Percentiles rank a stretch among this genome's conserved stretches.
phyloP scores from a whole-genome alignment of 1,139 yeast genomes.

The Yamadazyma spencermartinsiae region DNA sequence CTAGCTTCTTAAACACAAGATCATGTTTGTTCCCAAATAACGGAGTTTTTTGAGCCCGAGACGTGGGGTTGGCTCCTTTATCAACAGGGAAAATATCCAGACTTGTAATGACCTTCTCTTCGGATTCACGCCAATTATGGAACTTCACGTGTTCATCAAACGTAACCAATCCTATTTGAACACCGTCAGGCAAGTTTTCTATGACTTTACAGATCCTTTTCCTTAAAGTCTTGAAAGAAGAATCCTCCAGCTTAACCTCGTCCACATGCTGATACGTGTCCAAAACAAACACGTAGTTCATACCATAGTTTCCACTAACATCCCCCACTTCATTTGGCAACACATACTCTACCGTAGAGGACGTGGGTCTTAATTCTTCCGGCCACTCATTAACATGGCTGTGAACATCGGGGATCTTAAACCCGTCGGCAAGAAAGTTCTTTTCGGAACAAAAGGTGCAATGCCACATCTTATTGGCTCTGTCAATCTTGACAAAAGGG shows the following conservation, averaged over 20 bases:
- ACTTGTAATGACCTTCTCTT: constrained; percentile 6
- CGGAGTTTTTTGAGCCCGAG: background rate
- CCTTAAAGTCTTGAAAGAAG: constrained; percentile 22
- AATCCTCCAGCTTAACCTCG: constrained; percentile 14
- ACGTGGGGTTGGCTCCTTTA: background rate
- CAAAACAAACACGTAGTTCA: constrained; percentile 23
- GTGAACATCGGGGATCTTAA: constrained; percentile 18
- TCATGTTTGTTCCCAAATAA: constrained; percentile 9
- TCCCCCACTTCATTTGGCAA: constrained; percentile 26
- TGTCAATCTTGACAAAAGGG: constrained; percentile 31
- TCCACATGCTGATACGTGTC: constrained; percentile 35
- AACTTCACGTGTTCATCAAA: constrained; percentile 30
- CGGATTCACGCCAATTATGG: constrained; percentile 17
- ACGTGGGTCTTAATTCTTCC: constrained; percentile 23
- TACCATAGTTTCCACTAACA: constrained; percentile 1
- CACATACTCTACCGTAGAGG: constrained; percentile 28
- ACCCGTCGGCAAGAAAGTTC: constrained; percentile 23
- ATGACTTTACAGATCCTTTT: constrained; percentile 19
- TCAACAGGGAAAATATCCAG: constrained; percentile 6
- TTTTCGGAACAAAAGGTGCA: constrained; percentile 39
- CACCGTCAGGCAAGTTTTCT: constrained; percentile 21
- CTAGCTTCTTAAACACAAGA: background rate
- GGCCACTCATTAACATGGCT: constrained; percentile 26
- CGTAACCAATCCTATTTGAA: constrained; percentile 28
- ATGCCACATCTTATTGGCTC: constrained; percentile 38